Evolutionary conservation across 108 stramenopile genomes (phyloP).

Genomic region (Craspedostauros australis): DNA sequence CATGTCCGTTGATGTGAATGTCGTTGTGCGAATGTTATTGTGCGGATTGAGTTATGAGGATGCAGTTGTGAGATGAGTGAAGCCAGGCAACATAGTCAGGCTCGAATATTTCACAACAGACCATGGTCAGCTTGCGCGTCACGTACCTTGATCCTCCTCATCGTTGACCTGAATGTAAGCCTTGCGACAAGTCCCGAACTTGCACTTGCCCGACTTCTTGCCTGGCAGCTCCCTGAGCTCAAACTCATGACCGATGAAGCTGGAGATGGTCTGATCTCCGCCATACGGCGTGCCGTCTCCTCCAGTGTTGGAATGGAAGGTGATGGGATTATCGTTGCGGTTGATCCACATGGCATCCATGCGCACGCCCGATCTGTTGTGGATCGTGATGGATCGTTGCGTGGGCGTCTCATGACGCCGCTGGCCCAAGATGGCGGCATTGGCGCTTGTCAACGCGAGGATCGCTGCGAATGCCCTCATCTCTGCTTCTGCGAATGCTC

Average conservation of each 20-base stretch:
- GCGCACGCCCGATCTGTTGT: conserved; percentile 56
- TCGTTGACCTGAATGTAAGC: conserved; percentile 53
- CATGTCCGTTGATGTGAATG: too few species aligned
- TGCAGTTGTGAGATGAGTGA: too few species aligned
- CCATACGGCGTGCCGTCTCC: conserved; percentile 48
- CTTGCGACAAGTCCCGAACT: conserved; percentile 38
- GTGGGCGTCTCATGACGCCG: conserved; percentile 4
- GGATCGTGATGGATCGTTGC: conserved; percentile 26
- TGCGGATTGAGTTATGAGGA: too few species aligned
- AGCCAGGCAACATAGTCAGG: too few species aligned
- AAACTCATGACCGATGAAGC: conserved; percentile 67
- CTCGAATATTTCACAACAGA: too few species aligned
- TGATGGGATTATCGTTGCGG: conserved; percentile 24
- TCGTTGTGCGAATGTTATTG: too few species aligned
- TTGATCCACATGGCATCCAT: conserved; percentile 58
- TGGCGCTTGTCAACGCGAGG: too few species aligned
- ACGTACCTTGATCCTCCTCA: conserved; percentile 61
- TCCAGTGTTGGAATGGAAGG: conserved; percentile 35
- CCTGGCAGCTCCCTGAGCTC: conserved; percentile 63
- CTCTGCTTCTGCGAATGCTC: too few species aligned
- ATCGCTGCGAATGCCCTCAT: too few species aligned
- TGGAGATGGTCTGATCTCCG: conserved; percentile 31
- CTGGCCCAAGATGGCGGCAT: conserved; percentile 5
- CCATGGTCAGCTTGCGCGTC: neutral
- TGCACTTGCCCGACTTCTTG: conserved; percentile 56